These are phyloP conservation scores for Danielozyma ontarioensis DNA, from an alignment of 805 yeast genomes.

Conservation along the genomic window DNA sequence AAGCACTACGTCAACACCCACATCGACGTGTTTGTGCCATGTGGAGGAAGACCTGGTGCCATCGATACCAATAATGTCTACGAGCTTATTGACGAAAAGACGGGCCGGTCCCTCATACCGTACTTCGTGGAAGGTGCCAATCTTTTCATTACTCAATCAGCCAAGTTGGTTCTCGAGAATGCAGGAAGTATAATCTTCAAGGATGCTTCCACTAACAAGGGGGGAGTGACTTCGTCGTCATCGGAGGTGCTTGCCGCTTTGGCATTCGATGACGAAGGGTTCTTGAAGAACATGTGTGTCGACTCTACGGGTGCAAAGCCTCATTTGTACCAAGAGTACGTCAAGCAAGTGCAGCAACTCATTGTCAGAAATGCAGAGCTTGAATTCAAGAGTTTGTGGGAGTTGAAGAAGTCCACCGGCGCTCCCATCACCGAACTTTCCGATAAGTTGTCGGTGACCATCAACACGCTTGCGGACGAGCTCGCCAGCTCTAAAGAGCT, in stretches of 20 bases:
- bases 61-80: slow-evolving; percentile 81
- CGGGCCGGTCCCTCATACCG: slow-evolving; percentile 75
- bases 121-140: slow-evolving; percentile 97
- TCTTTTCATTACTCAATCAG: slow-evolving; percentile 89
- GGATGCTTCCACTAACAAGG: slow-evolving; percentile 96
- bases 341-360: slow-evolving; percentile 71
- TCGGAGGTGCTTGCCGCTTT: slow-evolving; percentile 92
- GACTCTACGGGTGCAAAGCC: slow-evolving; percentile 58
- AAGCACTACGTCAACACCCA: slow-evolving; percentile 55
- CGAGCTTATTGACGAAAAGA: slow-evolving; percentile 62
- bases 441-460: slow-evolving; percentile 77
- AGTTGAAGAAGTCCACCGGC: slow-evolving; percentile 59
- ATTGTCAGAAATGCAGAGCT: slow-evolving; percentile 72
- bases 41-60: slow-evolving; percentile 98
- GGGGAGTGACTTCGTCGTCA: slow-evolving; percentile 97
- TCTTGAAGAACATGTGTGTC: slow-evolving; percentile 74
- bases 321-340: slow-evolving; percentile 75
- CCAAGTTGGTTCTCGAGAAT: slow-evolving; percentile 77
- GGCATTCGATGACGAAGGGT: slow-evolving; percentile 80
- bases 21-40: slow-evolving; percentile 88
- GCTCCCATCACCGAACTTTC: slow-evolving; percentile 64
- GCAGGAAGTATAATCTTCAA: slow-evolving; percentile 87
- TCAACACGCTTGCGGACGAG: slow-evolving; percentile 82
- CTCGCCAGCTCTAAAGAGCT: slow-evolving; percentile 74
- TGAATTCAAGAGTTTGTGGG: slow-evolving; percentile 88